Conservation (phyloP, 352 stramenopile species). For the Phytophthora capsici region DNA sequence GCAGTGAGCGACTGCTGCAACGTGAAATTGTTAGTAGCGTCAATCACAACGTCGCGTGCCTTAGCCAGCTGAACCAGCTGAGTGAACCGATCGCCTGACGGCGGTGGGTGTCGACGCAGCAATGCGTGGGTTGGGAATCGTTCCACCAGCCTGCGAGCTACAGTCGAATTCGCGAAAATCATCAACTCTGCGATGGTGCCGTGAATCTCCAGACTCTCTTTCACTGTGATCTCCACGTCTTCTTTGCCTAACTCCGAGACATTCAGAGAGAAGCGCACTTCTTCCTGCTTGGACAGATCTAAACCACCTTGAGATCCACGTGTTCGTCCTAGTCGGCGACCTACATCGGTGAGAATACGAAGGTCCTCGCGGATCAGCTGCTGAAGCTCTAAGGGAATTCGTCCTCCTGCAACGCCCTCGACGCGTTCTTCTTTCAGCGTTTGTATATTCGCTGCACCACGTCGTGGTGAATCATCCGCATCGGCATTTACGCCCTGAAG, state of each 20-base stretch:
- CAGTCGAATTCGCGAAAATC: slow-evolving; percentile 93
- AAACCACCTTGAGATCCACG: slow-evolving; percentile 75
- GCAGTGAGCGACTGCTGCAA: slow-evolving; percentile 75
- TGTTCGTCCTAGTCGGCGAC: slow-evolving; percentile 57
- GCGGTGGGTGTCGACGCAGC: slow-evolving; percentile 86
- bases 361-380: slow-evolving; percentile 61
- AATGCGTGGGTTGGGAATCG: slow-evolving; percentile 86
- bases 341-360: slow-evolving; percentile 67
- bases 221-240: slow-evolving; percentile 87
- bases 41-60: slow-evolving; percentile 73
- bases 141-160: slow-evolving; percentile 85
- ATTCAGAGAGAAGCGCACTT: slow-evolving; percentile 87
- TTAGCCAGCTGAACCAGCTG: slow-evolving; percentile 79
- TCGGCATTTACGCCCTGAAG: slow-evolving; percentile 72
- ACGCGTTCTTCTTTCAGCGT: slow-evolving; percentile 13
- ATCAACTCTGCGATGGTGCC: slow-evolving; percentile 94
- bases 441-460: slow-evolving; percentile 3
- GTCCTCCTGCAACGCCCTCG: slow-evolving; percentile 70
- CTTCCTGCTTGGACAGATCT: slow-evolving; percentile 83
- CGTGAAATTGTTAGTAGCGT: slow-evolving; percentile 84
- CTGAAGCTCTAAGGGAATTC: slow-evolving; percentile 64
- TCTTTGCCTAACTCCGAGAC: slow-evolving; percentile 71
- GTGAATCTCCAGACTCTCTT: slow-evolving; percentile 94
- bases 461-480: slow-evolving; percentile 39
- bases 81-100: slow-evolving; percentile 75